A percentile compares a stretch with the other conserved stretches of the same genome.
Conservation (phyloP, 1,139 yeast genomes). For the Candida frijolesensis region DNA sequence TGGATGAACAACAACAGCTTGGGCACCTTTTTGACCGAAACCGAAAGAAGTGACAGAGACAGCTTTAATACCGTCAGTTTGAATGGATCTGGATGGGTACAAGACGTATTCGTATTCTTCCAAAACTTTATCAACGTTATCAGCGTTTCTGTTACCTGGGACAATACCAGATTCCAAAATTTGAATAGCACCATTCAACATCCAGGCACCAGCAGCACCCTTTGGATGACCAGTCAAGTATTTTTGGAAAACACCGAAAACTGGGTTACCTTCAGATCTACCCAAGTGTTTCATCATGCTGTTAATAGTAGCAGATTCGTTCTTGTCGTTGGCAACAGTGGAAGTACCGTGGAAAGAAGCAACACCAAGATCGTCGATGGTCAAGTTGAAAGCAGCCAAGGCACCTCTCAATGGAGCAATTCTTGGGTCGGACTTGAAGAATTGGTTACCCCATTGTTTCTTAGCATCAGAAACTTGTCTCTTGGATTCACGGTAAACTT, state of each 20-base stretch:
- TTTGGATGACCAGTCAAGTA: constrained; percentile 99
- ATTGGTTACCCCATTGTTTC: constrained; percentile 94
- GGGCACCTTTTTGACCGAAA: constrained; percentile 99
- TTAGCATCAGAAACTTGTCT: constrained; percentile 89
- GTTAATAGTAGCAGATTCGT: constrained; percentile 89
- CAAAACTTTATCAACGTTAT: constrained; percentile 82
- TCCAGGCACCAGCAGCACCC: constrained; percentile 99
- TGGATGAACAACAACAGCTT: constrained; percentile 88
- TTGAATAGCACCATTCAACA: constrained; percentile 98
- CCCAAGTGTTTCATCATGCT: constrained; percentile 94
- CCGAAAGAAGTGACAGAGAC: constrained; percentile 97
- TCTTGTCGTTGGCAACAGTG: constrained; percentile 97
- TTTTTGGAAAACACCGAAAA: constrained; percentile 97
- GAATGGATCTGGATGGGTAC: constrained; percentile 91
- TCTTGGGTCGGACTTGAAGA: constrained; percentile 87
- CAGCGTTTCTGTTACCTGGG: constrained; percentile 99
- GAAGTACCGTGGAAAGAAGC: constrained; percentile 99
- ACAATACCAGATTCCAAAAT: constrained; percentile 89
- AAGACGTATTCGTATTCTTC: constrained; percentile 85
- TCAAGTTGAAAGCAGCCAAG: constrained; percentile 87
- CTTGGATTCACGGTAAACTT: constrained; percentile 80
- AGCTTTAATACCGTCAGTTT: constrained; percentile 97
- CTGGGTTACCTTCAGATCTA: constrained; percentile 96
- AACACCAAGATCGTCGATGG: constrained; percentile 92
- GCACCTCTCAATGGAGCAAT: constrained; percentile 98